Base-by-base conservation (phyloP, 176 grass and related monocot species). In the Avena eriantha region DNA sequence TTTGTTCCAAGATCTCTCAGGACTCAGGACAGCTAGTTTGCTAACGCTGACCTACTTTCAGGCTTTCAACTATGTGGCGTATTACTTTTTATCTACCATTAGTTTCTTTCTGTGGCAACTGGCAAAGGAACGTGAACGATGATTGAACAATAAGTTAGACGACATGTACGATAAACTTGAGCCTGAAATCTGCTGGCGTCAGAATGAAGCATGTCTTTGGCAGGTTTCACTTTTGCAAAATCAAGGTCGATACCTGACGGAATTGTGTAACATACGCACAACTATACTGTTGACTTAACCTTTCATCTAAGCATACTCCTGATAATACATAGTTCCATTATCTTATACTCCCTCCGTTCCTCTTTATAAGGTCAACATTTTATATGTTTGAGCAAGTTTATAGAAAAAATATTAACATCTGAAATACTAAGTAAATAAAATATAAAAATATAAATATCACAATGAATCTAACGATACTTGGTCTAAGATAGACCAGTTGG, bases 201-300 rank as follows among this genome's bases (percentile, higher is more conserved):
- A 84, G 76, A 69, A 81, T 5, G 77, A 88, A 91, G 60, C 39
- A 87, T 58, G 56, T 67, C 82, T 87, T 78, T 61, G 26, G 29
- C 35, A 76, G 19, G 81, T 80, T 53, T 80, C 83, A 53, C 89
- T 69, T 84, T 29, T 31, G 46, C 39, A 41, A 56, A 48, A 61
- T 14, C 10, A 65, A 86, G 43, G 22, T 43, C 1, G 33, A 55
- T 70, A 18, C 19, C 57, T 48, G 3, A 77, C 67, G 31, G 56
- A 81, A 71, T 48, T 17, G 12, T 19, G 46, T 47, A 55, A 13
- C 7, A 59, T 22, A 29, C 69, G 84, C 29, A 50, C 56, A 59
- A 74, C 36, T 13, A 10, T 59, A 35, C 19, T 26, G 39, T 41
- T 41, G 22, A 63, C 59, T 26, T 24, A 63, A 55, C 11, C 69